A percentile compares a stretch with the other conserved stretches of the same genome.
Conservation (phyloP, 164 flowering plant species). For the Tetrastigma voinierianum region DNA sequence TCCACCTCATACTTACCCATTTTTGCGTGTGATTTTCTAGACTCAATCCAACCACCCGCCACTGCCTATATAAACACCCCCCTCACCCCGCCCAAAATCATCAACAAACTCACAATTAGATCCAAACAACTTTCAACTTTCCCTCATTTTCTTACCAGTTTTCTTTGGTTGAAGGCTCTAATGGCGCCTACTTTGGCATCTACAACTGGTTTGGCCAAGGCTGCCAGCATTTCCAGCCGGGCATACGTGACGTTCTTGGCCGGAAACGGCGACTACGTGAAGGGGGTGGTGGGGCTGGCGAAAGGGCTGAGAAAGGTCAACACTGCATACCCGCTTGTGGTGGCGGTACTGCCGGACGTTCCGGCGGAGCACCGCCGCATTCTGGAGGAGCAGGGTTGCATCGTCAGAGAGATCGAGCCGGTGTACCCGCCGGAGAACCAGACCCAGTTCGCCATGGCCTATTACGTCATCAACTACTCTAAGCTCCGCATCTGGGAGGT, state of each 20-base stretch:
- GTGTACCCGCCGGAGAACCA: slow-evolving; percentile 53
- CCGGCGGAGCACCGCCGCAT: slow-evolving; percentile 54
- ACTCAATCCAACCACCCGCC: too few relatives aligned
- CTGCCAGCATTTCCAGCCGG: slow-evolving; percentile 7
- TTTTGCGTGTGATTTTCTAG: too few relatives aligned
- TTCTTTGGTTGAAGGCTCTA: too few relatives aligned
- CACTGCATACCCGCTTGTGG: slow-evolving; percentile 52
- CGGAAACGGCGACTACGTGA: slow-evolving; percentile 53
- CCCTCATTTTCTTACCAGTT: too few relatives aligned
- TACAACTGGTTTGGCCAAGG: slow-evolving; percentile 11
- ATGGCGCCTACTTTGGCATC: neutral
- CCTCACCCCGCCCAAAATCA: too few relatives aligned
- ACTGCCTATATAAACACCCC: too few relatives aligned
- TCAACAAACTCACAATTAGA: too few relatives aligned
- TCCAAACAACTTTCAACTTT: too few relatives aligned
- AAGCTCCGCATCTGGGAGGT: slow-evolving; percentile 30
- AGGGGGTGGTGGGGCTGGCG: slow-evolving; percentile 60
- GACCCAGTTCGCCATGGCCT: slow-evolving; percentile 30
- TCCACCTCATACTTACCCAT: too few relatives aligned
- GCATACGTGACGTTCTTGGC: slow-evolving; percentile 66
- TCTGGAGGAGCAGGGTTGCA: slow-evolving; percentile 47
- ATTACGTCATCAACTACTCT: slow-evolving; percentile 24
- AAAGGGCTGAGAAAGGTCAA: slow-evolving; percentile 55
- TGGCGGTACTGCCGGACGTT: slow-evolving; percentile 61
- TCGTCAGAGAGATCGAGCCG: slow-evolving; percentile 50